Base-by-base conservation (phyloP, 2,329 filamentous ascomycete genomes). In the Botryotinia globosa region DNA sequence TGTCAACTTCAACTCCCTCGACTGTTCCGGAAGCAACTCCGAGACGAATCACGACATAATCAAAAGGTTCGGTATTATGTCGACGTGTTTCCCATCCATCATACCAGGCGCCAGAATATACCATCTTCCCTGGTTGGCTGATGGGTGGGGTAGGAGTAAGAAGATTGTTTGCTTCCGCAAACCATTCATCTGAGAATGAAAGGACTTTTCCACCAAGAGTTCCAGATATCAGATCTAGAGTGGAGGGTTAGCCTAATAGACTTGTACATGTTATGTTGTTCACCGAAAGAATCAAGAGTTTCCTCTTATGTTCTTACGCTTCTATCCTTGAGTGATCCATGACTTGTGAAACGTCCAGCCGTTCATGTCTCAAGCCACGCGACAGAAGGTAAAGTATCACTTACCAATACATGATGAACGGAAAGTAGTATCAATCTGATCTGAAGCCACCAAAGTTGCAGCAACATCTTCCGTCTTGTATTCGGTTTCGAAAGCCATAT, bases 1-100 rank as follows among this genome's bases (percentile, higher is more conserved):
- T 95, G 82, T 95, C 92, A 75, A 95, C 86, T 83, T 95, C 93
- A 65, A 94, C 84, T 25, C 93, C 93, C 74, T 88, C 86, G 42
- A 95, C 87, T 25, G 86, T 90, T 64, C 92, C 93, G 2, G 90
- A 92, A 16, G 91, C 87, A 54, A 92, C 90, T 65, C 90, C 90
- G 9, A 92, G 84, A 72, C 89, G 87, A 74, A 91, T 86, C 74
- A 91, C 84, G 32, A 90, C 89, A 85, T 89, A 92, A 83, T 92
- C 90, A 77, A 91, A 91, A 0, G 87, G 84, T 74, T 86, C 87
- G 18, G 84, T 79, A 81, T 92, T 92, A 83, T 92, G 90, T 75
- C 90, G 83, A 68, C 90, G 84, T 20, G 90, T 91, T 82, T 92
- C 90, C 89, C 88, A 91, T 69, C 90, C 90, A 78, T 92, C 90